These are phyloP conservation scores for Rosa persica DNA, from an alignment of 306 rosid species.

Conservation along the genomic window DNA sequence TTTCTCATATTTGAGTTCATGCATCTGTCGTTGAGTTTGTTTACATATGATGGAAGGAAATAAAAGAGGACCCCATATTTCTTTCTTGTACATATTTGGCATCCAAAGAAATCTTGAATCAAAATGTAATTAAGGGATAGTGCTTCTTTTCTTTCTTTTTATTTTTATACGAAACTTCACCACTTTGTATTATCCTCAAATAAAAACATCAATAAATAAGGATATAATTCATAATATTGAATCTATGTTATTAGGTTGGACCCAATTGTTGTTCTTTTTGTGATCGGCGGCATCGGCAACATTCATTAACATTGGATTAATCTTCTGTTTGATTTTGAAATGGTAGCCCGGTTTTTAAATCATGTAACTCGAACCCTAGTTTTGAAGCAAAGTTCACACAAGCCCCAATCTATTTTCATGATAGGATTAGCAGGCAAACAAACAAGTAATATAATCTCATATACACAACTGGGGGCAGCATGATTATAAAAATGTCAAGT, in stretches of 20 bases:
- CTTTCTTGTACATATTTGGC: neutral
- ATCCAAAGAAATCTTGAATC: neutral
- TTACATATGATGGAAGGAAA: neutral
- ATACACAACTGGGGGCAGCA: neutral
- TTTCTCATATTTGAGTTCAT: neutral
- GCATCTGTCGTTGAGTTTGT: neutral
- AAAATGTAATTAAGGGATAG: no score
- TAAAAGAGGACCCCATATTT: neutral
- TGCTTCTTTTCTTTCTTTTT: no score
- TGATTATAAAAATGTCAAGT: neutral
- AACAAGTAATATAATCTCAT: neutral
- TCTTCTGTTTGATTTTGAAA: slow-evolving; percentile 3
- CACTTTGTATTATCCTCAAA: no score
- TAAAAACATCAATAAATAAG: neutral
- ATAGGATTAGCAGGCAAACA: neutral
- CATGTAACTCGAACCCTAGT: neutral
- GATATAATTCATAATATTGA: no score
- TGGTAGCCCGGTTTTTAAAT: neutral
- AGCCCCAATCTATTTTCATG: neutral
- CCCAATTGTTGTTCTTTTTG: neutral
- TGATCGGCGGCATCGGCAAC: neutral
- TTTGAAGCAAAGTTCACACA: slow-evolving; percentile 10
- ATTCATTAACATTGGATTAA: neutral
- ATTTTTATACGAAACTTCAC: no score
- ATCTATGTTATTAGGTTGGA: neutral